Evolutionary conservation across 2,329 filamentous ascomycete genomes (phyloP).

Genomic region (Trichoderma afroharzianum): DNA sequence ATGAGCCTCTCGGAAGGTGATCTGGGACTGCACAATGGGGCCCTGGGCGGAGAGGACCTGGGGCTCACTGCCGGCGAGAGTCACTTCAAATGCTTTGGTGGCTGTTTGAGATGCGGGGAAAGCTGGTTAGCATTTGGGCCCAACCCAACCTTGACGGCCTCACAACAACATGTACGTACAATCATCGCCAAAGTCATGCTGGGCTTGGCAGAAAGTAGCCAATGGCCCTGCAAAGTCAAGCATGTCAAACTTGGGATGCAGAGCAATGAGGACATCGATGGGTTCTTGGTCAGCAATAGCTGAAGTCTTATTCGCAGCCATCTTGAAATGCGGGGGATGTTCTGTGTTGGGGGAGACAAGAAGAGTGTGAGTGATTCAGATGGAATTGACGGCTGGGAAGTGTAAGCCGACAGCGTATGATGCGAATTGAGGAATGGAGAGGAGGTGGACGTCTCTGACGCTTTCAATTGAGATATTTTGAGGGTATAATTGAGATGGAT

Average conservation of each 20-base stretch:
- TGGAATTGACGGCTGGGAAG: neutral
- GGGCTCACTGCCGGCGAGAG: slow-evolving; percentile 50
- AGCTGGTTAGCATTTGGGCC: neutral
- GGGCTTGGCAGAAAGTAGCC: slow-evolving; percentile 49
- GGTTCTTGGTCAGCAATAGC: slow-evolving; percentile 56
- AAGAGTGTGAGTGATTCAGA: neutral
- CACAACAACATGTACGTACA: slow-evolving; percentile 34
- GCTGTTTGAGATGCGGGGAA: slow-evolving; percentile 32
- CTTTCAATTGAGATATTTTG: slow-evolving; percentile 20
- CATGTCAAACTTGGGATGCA: slow-evolving; percentile 58
- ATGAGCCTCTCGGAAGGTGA: slow-evolving; percentile 75
- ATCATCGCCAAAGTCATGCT: slow-evolving; percentile 51
- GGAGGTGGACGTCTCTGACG: slow-evolving; percentile 18
- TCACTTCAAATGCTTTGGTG: slow-evolving; percentile 57
- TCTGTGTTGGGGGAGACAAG: slow-evolving; percentile 22
- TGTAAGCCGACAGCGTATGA: neutral
- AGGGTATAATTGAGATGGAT: slow-evolving; percentile 19
- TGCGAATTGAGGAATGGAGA: slow-evolving; percentile 10
- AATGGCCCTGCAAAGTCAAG: slow-evolving; percentile 56
- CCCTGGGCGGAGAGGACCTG: slow-evolving; percentile 60
- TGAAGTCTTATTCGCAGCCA: slow-evolving; percentile 56
- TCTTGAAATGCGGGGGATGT: slow-evolving; percentile 38
- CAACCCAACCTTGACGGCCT: neutral
- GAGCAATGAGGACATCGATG: slow-evolving; percentile 57
- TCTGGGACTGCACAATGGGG: slow-evolving; percentile 67